Conservation (phyloP, 352 stramenopile genomes). For the Blastocystis sp. region DNA sequence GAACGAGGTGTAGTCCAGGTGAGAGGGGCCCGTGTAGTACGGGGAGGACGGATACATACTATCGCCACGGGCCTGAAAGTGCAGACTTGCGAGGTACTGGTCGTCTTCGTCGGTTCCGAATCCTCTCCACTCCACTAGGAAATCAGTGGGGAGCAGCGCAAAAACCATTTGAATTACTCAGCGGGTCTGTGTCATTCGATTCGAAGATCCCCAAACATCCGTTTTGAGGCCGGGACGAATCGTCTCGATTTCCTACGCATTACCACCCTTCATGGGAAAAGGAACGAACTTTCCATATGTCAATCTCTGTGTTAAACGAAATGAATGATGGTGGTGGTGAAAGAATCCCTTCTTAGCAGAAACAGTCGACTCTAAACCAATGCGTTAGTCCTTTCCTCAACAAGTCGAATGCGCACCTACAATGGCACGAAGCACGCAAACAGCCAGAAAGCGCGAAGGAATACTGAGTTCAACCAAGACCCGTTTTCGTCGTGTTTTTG, state of each 20-base stretch:
- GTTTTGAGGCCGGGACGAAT: not conserved
- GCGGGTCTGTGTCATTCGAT: not conserved
- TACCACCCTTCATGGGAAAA: not conserved
- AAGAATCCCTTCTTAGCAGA: not conserved
- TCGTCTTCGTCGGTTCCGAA: conserved; percentile 63
- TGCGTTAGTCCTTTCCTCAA: not conserved
- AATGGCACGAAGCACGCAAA: not conserved
- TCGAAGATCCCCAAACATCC: not conserved
- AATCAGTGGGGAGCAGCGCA: not conserved
- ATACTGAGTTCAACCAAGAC: too few relatives aligned
- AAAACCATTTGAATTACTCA: not conserved
- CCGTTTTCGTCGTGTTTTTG: not conserved
- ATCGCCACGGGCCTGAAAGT: not conserved
- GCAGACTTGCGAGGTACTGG: conserved; percentile 6
- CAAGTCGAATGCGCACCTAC: not conserved
- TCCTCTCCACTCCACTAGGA: conserved; percentile 55
- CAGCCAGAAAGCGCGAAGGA: too few relatives aligned
- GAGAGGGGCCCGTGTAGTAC: not conserved
- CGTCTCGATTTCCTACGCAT: not conserved
- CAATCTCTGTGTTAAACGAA: not conserved
- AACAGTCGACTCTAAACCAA: not conserved
- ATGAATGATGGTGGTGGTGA: not conserved
- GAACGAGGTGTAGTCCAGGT: not conserved
- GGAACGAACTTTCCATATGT: not conserved
- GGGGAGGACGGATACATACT: not conserved